phyloP scores from a whole-genome alignment of 140 eudicot species.

The Oenanthe javanica region DNA sequence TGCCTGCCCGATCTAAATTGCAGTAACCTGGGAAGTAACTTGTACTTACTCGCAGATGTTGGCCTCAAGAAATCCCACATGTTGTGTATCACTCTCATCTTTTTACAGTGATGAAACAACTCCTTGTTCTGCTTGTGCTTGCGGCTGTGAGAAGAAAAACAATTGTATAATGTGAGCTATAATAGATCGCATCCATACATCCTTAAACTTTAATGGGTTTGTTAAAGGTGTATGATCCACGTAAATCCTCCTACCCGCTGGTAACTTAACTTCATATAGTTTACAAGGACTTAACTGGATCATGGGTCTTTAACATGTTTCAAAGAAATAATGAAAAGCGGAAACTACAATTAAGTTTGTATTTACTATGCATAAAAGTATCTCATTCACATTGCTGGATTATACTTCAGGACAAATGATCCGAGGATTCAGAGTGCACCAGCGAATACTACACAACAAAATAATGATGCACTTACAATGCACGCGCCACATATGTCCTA shows the following conservation, averaged over 20 bases:
- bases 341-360: background rate
- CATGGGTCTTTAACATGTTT: too few species aligned
- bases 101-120: constrained; percentile 51
- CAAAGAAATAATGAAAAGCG: too few species aligned
- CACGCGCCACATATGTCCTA: constrained; percentile 55
- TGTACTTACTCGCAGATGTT: constrained; percentile 57
- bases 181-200: background rate
- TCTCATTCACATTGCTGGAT: background rate
- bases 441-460: constrained; percentile 15
- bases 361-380: background rate
- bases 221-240: background rate
- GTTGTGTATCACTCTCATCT: constrained; percentile 52
- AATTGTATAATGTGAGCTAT: constrained; percentile 39
- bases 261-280: too few species aligned
- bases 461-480: constrained; percentile 27
- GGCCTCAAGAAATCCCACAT: constrained; percentile 41
- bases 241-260: background rate
- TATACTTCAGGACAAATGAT: background rate
- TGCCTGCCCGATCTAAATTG: constrained; percentile 10
- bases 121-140: constrained; percentile 59
- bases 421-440: constrained; percentile 5
- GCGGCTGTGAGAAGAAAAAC: constrained; percentile 35
- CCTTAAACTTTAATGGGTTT: background rate
- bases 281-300: too few species aligned
- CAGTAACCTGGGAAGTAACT: constrained; percentile 61